Percentiles rank a stretch among this genome's conserved stretches.
Evolutionary conservation across 2,329 filamentous ascomycete genomes (phyloP).

Genomic region (Teratosphaeria destructans): DNA sequence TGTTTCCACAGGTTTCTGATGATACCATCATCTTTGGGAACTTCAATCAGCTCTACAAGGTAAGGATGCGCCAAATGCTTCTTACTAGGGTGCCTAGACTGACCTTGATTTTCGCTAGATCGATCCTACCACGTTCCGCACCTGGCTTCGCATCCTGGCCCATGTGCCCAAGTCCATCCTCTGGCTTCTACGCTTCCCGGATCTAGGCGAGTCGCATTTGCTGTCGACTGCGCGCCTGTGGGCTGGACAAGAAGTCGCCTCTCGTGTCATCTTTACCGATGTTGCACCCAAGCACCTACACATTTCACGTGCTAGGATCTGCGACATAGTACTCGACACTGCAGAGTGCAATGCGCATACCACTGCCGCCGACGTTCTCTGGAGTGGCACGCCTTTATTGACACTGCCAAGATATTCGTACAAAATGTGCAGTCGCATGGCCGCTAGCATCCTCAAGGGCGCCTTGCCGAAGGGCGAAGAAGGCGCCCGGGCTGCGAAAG

Average conservation of each 20-base stretch:
- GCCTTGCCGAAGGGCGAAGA: constrained; percentile 63
- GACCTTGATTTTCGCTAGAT: constrained; percentile 48
- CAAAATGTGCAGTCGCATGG: constrained; percentile 99
- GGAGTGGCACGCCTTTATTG: constrained; percentile 87
- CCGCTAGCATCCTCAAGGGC: constrained; percentile 83
- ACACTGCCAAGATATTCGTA: constrained; percentile 87
- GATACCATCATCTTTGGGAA: constrained; percentile 88
- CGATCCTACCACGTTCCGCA: constrained; percentile 90
- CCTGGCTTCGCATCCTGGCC: constrained; percentile 85
- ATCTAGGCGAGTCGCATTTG: constrained; percentile 80
- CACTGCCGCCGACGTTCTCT: constrained; percentile 89
- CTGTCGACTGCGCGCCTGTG: constrained; percentile 68
- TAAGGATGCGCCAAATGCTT: constrained; percentile 33
- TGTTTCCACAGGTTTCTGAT: constrained; percentile 75
- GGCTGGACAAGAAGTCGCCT: constrained; percentile 77
- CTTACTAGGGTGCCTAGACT: neutral
- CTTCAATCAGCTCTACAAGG: constrained; percentile 98
- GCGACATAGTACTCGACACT: constrained; percentile 92
- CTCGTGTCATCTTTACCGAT: constrained; percentile 86
- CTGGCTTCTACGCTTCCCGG: constrained; percentile 94
- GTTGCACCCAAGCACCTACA: constrained; percentile 92
- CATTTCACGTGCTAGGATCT: constrained; percentile 81
- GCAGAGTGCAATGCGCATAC: constrained; percentile 98
- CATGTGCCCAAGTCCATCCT: constrained; percentile 78
- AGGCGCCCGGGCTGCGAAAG: constrained; percentile 57